These are phyloP conservation scores for Phytophthora sp. DNA, from an alignment of 352 stramenopile genomes.

Conservation along the genomic window DNA sequence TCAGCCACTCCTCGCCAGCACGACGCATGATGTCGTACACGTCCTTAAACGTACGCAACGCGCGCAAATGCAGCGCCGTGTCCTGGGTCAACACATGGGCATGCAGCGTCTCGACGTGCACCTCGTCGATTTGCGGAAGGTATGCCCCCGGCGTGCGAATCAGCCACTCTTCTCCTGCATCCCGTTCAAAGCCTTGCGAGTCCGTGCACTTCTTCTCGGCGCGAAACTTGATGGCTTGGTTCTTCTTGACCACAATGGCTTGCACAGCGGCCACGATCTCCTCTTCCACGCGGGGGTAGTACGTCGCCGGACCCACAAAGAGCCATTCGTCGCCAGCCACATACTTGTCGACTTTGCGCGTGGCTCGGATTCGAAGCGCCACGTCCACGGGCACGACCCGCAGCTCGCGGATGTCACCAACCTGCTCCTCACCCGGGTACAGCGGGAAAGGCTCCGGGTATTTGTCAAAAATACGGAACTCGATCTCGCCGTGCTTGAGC, in stretches of 20 bases:
- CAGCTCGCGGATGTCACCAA: conserved; percentile 60
- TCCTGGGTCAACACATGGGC: conserved; percentile 74
- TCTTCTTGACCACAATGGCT: conserved; percentile 79
- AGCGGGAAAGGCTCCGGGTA: conserved; percentile 82
- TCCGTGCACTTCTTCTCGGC: conserved; percentile 85
- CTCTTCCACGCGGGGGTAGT: conserved; percentile 78
- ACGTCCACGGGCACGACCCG: conserved; percentile 64
- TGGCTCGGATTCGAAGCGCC: conserved; percentile 68
- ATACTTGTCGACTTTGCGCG: conserved; percentile 59
- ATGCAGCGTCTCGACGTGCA: conserved; percentile 62
- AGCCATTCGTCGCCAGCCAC: conserved; percentile 80
- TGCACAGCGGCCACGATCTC: conserved; percentile 60
- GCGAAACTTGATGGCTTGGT: conserved; percentile 82
- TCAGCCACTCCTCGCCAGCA: conserved; percentile 81
- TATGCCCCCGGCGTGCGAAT: conserved; percentile 76
- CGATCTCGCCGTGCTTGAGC: conserved; percentile 77
- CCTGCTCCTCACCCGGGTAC: conserved; percentile 72
- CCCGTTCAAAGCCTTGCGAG: conserved; percentile 58
- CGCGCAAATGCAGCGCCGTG: conserved; percentile 66
- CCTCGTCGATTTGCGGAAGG: conserved; percentile 78
- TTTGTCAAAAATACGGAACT: conserved; percentile 77
- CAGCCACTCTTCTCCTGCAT: conserved; percentile 83
- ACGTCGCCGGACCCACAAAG: conserved; percentile 73
- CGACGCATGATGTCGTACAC: conserved; percentile 74
- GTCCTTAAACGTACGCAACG: conserved; percentile 76